Base-by-base conservation (phyloP, 1,139 yeast genomes). In the Pichia sp. region DNA sequence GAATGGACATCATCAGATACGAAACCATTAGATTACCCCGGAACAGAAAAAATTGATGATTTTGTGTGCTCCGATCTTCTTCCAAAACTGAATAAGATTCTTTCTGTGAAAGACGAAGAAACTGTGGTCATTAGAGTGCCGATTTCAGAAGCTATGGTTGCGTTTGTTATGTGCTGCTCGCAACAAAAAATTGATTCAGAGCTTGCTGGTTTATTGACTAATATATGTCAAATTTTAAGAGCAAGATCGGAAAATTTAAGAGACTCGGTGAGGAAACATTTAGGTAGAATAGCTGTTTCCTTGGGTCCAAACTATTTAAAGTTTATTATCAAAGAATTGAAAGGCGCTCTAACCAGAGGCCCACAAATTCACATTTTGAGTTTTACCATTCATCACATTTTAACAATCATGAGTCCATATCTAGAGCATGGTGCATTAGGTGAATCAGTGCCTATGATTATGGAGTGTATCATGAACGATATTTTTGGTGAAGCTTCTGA, bases 351-450 rank as follows among this genome's bases (percentile, higher is more conserved):
- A 43, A 72, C 83, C 8, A 73, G 94, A 55, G 98, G 98, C 33
- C 85, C 96, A 8, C 98, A 93, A 59, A 75, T 88, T 42, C 99
- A 93, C 62, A 89, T 93, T 44, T 73, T 93, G 55, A 88, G 96
- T 56, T 91, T 69, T 62, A 85, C 96, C 0, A 75, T 85, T 11
- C 96, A 91, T 60, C 69, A 79, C 35, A 64, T 91, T 35, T 63
- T 91, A 42, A 73, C 73, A 3, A 70, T 76, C 18, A 64, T 86
- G 48, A 68, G 65, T 4, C 52, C 50, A 2, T 35, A 43, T 12
- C 60, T 88, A 37, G 48, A 59, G 1, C 84, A 75, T 46, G 94
- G 95, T 5, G 95, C 84, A 47, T 65, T 91, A 37, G 91, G 88
- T 59, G 83, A 77, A 19, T 72, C 83, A 19, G 74, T 80, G 7